Conservation (phyloP, 768 basidiomycete genomes). For the Cyclocybe cylindracea region DNA sequence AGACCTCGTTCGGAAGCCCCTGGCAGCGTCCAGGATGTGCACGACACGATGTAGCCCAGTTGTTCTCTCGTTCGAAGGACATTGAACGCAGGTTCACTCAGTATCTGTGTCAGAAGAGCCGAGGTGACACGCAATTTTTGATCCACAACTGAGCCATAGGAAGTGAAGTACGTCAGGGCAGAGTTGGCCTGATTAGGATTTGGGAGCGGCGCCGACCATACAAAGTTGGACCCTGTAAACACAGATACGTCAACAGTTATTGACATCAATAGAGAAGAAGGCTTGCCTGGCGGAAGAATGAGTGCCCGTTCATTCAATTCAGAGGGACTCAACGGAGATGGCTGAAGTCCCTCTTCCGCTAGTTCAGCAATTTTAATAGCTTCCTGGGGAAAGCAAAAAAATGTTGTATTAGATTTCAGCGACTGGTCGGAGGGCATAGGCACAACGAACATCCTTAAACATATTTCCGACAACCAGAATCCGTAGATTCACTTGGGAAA, state of each 20-base stretch:
- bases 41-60: slow-evolving; percentile 88
- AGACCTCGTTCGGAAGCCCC: slow-evolving; percentile 77
- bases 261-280: neutral
- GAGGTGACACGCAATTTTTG: slow-evolving; percentile 64
- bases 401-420: neutral
- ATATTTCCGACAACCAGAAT: slow-evolving; percentile 86
- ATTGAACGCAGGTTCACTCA: slow-evolving; percentile 92
- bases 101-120: slow-evolving; percentile 77
- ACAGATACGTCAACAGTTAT: slow-evolving; percentile 2
- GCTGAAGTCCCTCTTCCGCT: slow-evolving; percentile 64
- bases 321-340: slow-evolving; percentile 52
- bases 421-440: neutral
- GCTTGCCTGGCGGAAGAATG: slow-evolving; percentile 69
- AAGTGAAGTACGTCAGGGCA: slow-evolving; percentile 81
- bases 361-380: slow-evolving; percentile 72
- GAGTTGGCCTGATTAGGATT: slow-evolving; percentile 90
- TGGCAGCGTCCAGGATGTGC: slow-evolving; percentile 52
- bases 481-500: slow-evolving; percentile 67
- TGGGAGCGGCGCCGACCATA: slow-evolving; percentile 65
- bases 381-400: slow-evolving; percentile 35
- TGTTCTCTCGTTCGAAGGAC: slow-evolving; percentile 92
- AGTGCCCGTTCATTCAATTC: slow-evolving; percentile 60
- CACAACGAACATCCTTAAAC: slow-evolving; percentile 65
- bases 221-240: slow-evolving; percentile 63
- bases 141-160: slow-evolving; percentile 71